phyloP scores from a whole-genome alignment of 257 asterid genomes.

The Petunia axillaris region DNA sequence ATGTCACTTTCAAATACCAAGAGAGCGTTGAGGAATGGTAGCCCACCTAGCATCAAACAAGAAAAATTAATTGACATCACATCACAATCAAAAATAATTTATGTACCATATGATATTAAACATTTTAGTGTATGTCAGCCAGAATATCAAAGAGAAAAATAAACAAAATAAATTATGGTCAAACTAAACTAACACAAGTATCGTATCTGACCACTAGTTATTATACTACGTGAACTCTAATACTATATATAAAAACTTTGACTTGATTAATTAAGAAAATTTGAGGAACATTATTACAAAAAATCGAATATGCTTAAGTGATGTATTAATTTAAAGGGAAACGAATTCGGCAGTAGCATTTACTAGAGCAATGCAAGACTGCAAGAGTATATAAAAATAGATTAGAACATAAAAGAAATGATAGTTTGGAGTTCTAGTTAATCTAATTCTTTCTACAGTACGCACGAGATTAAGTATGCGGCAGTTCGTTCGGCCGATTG shows the following conservation, averaged over 20 bases:
- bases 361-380: constrained; percentile 16
- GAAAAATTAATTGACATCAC: neutral
- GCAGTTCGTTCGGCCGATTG: neutral
- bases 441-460: neutral
- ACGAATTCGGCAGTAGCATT: neutral
- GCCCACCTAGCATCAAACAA: neutral
- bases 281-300: neutral
- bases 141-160: neutral
- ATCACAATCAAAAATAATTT: neutral
- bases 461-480: neutral
- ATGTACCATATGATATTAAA: neutral
- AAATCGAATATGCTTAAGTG: neutral
- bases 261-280: neutral
- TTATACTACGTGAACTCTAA: neutral
- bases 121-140: constrained; percentile 6
- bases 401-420: neutral
- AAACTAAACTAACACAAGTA: constrained; percentile 8
- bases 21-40: neutral
- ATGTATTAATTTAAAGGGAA: neutral
- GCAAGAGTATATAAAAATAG: neutral
- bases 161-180: constrained; percentile 4
- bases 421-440: neutral
- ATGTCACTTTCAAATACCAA: neutral
- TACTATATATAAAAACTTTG: neutral
- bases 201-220: neutral